These are phyloP conservation scores for Hygrophorus russula DNA, from an alignment of 768 basidiomycete genomes.

Conservation along the genomic window DNA sequence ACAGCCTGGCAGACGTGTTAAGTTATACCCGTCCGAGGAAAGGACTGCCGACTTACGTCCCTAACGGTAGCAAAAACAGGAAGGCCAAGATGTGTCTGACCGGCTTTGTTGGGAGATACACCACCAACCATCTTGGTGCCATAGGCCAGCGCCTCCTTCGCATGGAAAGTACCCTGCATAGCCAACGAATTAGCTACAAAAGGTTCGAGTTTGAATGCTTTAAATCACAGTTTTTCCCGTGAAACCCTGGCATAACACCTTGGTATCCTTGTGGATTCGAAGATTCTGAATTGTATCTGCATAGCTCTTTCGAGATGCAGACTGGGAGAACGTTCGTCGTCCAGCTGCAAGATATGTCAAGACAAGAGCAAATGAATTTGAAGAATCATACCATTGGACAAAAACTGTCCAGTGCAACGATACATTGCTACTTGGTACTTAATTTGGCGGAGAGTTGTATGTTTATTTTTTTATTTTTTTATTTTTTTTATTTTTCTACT, in stretches of 20 bases:
- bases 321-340: conserved; percentile 74
- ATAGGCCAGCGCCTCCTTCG: conserved; percentile 83
- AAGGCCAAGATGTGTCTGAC: conserved; percentile 87
- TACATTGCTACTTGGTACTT: conserved; percentile 32
- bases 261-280: conserved; percentile 88
- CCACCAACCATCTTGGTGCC: conserved; percentile 98
- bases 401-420: conserved; percentile 47
- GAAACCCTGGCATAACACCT: conserved; percentile 83
- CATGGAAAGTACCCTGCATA: conserved; percentile 91
- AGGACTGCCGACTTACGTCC: conserved; percentile 47
- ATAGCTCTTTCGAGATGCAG: conserved; percentile 65
- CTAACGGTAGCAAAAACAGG: conserved; percentile 88
- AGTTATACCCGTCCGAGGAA: background rate
- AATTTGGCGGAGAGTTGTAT: background rate
- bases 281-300: conserved; percentile 88
- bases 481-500: too few species aligned
- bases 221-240: conserved; percentile 86
- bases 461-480: too few species aligned
- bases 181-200: background rate
- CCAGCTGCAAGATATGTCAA: conserved; percentile 29
- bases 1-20: conserved; percentile 53
- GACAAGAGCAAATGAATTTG: background rate
- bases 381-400: conserved; percentile 33
- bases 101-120: conserved; percentile 94
- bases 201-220: background rate